Evolutionary conservation across 352 stramenopile genomes (phyloP).

Genomic region (Pythium brachiatum): DNA sequence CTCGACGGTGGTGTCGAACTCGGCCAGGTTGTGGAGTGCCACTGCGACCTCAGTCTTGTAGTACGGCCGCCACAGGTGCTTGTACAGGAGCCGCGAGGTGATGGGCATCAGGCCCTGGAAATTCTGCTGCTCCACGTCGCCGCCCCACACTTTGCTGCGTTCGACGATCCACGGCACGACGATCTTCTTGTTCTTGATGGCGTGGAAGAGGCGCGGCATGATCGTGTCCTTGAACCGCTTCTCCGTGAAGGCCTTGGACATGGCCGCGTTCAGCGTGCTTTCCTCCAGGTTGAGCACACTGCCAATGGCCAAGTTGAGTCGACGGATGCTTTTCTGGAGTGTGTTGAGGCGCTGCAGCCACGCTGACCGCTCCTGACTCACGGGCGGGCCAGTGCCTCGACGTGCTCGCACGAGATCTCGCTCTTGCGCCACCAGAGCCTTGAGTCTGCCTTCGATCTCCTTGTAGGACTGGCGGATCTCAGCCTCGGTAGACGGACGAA

Average conservation of each 20-base stretch:
- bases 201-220: conserved; percentile 71
- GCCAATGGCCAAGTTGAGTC: conserved; percentile 69
- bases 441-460: conserved; percentile 53
- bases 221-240: conserved; percentile 74
- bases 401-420: conserved; percentile 35
- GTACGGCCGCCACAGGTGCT: conserved; percentile 81
- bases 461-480: conserved; percentile 65
- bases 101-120: conserved; percentile 73
- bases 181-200: conserved; percentile 73
- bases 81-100: conserved; percentile 77
- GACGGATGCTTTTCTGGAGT: conserved; percentile 60
- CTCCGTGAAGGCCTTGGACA: conserved; percentile 64
- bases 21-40: conserved; percentile 78
- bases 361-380: conserved; percentile 35
- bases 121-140: conserved; percentile 60
- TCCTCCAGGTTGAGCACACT: conserved; percentile 74
- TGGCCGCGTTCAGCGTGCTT: conserved; percentile 52
- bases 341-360: conserved; percentile 67
- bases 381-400: conserved; percentile 7
- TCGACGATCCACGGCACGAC: conserved; percentile 86
- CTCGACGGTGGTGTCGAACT: conserved; percentile 40
- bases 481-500: conserved; percentile 59
- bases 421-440: conserved; percentile 58
- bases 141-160: conserved; percentile 82
- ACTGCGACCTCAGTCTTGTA: conserved; percentile 78